phyloP scores from a whole-genome alignment of 352 stramenopile species.

The Phytopythium oedochilum region DNA sequence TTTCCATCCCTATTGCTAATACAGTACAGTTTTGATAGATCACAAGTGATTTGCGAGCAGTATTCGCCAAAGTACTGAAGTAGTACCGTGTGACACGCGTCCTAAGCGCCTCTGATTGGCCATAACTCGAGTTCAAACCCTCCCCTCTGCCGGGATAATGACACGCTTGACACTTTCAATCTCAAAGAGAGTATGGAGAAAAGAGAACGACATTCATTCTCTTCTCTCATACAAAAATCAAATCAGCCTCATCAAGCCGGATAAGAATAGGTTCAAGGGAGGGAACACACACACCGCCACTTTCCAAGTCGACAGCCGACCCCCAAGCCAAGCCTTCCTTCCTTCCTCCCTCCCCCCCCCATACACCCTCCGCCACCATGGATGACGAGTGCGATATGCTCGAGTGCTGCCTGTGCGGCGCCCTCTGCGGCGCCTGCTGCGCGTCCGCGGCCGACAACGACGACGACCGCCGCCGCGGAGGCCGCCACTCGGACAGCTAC shows the following conservation, averaged over 20 bases:
- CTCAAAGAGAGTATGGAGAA: no score
- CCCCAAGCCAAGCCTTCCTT: not conserved
- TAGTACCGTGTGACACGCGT: no score
- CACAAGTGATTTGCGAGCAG: no score
- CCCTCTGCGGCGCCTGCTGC: constrained; percentile 73
- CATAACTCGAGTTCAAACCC: no score
- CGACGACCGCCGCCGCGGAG: constrained; percentile 28
- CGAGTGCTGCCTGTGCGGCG: constrained; percentile 73
- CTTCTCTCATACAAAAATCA: not conserved
- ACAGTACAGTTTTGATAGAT: no score
- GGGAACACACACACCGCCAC: constrained; percentile 11
- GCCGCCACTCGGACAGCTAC: constrained; percentile 32
- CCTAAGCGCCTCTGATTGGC: no score
- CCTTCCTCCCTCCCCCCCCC: not conserved
- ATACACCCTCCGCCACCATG: constrained; percentile 16
- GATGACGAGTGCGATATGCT: constrained; percentile 76
- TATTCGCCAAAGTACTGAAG: no score
- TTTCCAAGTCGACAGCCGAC: constrained; percentile 9
- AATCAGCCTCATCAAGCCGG: not conserved
- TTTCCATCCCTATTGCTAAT: no score
- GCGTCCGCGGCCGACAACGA: constrained; percentile 30
- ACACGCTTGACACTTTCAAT: no score
- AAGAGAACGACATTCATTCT: no score
- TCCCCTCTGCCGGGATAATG: no score
- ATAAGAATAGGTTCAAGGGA: not conserved